Conservation (phyloP, 2,329 filamentous ascomycete genomes). For the Macrophomina tecta region DNA sequence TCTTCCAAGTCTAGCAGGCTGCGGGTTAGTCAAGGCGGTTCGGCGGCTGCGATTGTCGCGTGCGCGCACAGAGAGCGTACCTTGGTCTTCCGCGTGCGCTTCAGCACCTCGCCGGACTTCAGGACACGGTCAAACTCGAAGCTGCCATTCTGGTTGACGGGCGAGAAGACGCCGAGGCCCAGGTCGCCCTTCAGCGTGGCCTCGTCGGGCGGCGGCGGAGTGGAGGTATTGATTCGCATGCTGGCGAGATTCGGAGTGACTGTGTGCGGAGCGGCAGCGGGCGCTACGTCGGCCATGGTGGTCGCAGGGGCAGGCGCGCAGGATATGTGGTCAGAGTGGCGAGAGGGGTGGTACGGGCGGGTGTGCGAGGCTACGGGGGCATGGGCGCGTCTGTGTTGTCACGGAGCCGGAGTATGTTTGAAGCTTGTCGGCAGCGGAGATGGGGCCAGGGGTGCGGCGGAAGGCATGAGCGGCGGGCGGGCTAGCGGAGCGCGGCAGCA, state of each 20-base stretch:
- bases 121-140: conserved; percentile 95
- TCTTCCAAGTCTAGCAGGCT: conserved; percentile 79
- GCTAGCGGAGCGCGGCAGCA: background rate
- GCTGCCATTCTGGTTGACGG: conserved; percentile 92
- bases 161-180: conserved; percentile 69
- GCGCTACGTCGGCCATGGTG: conserved; percentile 38
- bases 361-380: conserved; percentile 14
- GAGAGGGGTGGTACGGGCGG: background rate
- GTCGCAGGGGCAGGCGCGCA: conserved; percentile 8
- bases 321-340: background rate
- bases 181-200: conserved; percentile 32
- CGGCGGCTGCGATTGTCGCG: background rate
- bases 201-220: conserved; percentile 32
- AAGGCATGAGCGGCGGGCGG: conserved; percentile 19
- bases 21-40: conserved; percentile 29
- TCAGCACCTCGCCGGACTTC: conserved; percentile 84
- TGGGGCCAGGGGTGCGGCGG: conserved; percentile 20
- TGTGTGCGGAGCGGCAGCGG: conserved; percentile 36
- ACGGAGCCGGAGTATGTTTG: conserved; percentile 20
- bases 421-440: conserved; percentile 13
- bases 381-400: conserved; percentile 16
- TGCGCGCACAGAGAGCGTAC: conserved; percentile 52
- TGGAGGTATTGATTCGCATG: conserved; percentile 38
- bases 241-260: conserved; percentile 32
- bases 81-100: conserved; percentile 93